Conservation (phyloP, 176 grass and related monocot genomes). For the Zoysia pacifica region DNA sequence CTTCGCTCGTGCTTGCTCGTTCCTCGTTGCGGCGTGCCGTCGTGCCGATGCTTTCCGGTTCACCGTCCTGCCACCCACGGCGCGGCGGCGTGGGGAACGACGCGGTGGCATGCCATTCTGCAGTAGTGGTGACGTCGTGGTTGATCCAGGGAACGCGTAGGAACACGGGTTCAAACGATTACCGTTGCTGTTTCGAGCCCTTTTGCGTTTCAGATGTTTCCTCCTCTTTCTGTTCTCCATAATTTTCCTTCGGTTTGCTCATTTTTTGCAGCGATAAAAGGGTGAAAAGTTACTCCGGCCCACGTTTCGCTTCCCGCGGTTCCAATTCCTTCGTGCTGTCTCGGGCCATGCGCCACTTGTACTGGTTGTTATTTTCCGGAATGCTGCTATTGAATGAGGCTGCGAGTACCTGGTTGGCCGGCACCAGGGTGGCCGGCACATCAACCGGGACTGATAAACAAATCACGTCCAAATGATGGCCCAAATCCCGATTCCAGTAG, state of each 20-base stretch:
- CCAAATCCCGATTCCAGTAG: constrained; percentile 22
- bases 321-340: constrained; percentile 40
- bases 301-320: constrained; percentile 18
- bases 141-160: not conserved
- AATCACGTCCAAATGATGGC: constrained; percentile 48
- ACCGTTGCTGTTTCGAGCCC: not conserved
- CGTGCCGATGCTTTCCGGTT: not conserved
- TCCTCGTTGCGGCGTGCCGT: not conserved
- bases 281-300: not conserved
- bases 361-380: constrained; percentile 17
- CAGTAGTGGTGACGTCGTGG: not conserved
- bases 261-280: not conserved
- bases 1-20: not conserved
- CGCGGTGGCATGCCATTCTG: not conserved
- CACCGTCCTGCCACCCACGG: not conserved
- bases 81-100: not conserved
- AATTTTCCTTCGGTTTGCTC: not conserved
- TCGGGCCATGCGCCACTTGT: constrained; percentile 16
- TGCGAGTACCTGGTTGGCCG: constrained; percentile 31
- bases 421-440: constrained; percentile 28
- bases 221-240: not conserved
- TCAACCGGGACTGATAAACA: constrained; percentile 27
- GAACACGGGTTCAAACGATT: not conserved
- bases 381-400: constrained; percentile 25
- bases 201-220: not conserved